Conservation (phyloP, 495 filamentous ascomycete genomes). For the Penicillium arizonense region DNA sequence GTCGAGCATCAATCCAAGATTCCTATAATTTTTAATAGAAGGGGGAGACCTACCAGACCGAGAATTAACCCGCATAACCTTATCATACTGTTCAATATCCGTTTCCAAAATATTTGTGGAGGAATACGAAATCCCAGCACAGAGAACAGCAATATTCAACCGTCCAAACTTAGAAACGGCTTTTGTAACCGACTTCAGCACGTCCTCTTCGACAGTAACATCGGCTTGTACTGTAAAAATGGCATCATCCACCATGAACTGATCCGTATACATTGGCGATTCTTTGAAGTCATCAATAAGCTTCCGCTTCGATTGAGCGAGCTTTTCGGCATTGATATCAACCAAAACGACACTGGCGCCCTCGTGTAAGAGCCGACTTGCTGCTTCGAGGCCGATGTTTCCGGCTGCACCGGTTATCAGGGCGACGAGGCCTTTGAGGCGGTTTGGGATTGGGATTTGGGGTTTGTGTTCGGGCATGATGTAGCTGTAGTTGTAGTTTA, state of each 20-base stretch:
- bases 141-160: conserved; percentile 15
- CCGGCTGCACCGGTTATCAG: conserved; percentile 19
- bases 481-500: no score
- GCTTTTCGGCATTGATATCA: conserved; percentile 7
- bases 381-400: conserved; percentile 20
- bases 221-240: conserved; percentile 18
- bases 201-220: conserved; percentile 17
- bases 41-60: conserved; percentile 13
- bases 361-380: conserved; percentile 13
- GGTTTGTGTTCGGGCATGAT: background rate
- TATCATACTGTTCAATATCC: conserved; percentile 16
- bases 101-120: conserved; percentile 18
- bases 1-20: background rate
- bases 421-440: conserved; percentile 14
- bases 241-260: background rate
- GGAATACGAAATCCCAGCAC: conserved; percentile 15
- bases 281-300: background rate
- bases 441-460: conserved; percentile 14
- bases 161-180: conserved; percentile 12
- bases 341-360: conserved; percentile 14
- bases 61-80: conserved; percentile 18
- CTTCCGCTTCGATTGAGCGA: background rate
- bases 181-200: conserved; percentile 4
- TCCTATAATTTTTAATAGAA: background rate
- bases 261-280: background rate